Base-by-base conservation (phyloP, 2,329 filamentous ascomycete species). In the Claviceps sp. region DNA sequence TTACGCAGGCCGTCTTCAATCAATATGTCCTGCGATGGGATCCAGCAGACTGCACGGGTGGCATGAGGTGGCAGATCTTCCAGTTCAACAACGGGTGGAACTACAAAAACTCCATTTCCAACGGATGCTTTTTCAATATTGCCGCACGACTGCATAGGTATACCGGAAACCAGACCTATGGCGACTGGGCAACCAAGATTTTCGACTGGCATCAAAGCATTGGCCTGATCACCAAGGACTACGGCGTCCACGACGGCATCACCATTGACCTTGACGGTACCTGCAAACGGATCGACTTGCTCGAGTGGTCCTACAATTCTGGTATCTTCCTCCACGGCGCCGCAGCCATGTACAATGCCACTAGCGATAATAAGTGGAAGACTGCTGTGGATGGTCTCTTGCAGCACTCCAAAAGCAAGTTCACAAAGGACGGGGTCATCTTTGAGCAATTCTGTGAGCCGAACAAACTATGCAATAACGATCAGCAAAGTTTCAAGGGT, bases 61-160 rank as follows among this genome's bases (percentile, higher is more conserved):
- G 89, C 10, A 68, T 95, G 57, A 80, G 85, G 56, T 95, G 89
- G 89, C 89, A 95, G 69, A 85, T 94, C 55, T 90, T 84, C 69
- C 74, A 79, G 13, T 87, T 83, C 69, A 89, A 89, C 69, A 78
- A 74, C 52, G 87, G 87, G 48, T 83, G 72, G 68, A 72, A 78
- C 65, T 84, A 84, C 70, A 84, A 85, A 62, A 85, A 85, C 67
- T 74, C 77, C 22, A 82, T 85, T 57, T 79, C 80, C 47, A 85
- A 85, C 68, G 81, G 81, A 6, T 82, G 80, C 65, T 84, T 85
- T 66, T 84, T 85, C 69, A 83, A 85, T 64, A 63, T 85, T 24
- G 81, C 78, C 22, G 75, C 87, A 7, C 81, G 88, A 16, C 74
- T 94, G 6, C 85, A 85, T 0, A 75, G 83, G 13, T 93, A 87